These are phyloP conservation scores for Sclerotinia subarctica DNA, from an alignment of 2,329 filamentous ascomycete species.

Conservation along the genomic window DNA sequence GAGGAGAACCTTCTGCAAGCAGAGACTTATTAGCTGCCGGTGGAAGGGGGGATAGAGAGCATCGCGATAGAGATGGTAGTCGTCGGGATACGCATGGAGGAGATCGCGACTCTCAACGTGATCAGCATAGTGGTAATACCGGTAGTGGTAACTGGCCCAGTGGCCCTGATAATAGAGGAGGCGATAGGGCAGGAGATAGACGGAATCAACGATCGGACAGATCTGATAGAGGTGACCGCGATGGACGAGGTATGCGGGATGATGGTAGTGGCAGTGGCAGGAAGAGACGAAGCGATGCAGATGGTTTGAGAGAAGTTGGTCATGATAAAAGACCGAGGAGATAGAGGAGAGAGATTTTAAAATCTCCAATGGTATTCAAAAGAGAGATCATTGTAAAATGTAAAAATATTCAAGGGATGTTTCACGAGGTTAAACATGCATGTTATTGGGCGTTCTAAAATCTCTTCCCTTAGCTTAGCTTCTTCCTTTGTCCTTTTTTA, in stretches of 20 bases:
- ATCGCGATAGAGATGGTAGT: conserved; percentile 24
- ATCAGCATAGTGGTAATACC: conserved; percentile 1
- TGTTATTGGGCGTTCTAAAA: conserved; percentile 13
- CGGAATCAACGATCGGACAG: conserved; percentile 24
- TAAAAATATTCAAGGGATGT: conserved; percentile 4
- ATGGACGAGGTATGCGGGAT: conserved; percentile 30
- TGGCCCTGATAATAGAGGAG: conserved; percentile 23
- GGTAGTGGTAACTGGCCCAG: conserved; percentile 15
- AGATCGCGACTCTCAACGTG: conserved; percentile 17
- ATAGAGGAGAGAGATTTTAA: conserved; percentile 22
- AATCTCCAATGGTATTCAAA: background rate
- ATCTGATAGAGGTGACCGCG: conserved; percentile 29
- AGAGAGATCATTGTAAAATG: conserved; percentile 6
- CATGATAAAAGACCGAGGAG: conserved; percentile 36
- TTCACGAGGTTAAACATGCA: conserved; percentile 7
- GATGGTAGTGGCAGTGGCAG: conserved; percentile 29
- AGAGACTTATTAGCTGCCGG: conserved; percentile 29
- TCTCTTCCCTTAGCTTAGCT: background rate
- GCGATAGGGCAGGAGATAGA: conserved; percentile 27
- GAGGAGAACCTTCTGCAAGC: conserved; percentile 1
- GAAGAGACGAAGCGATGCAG: conserved; percentile 37
- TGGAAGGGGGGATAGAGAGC: conserved; percentile 25
- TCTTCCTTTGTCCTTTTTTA: background rate
- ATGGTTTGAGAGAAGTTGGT: conserved; percentile 35
- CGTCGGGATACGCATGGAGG: conserved; percentile 23